Evolutionary conservation across 495 filamentous ascomycete species (phyloP).

Genomic region (Penicillium steckii): DNA sequence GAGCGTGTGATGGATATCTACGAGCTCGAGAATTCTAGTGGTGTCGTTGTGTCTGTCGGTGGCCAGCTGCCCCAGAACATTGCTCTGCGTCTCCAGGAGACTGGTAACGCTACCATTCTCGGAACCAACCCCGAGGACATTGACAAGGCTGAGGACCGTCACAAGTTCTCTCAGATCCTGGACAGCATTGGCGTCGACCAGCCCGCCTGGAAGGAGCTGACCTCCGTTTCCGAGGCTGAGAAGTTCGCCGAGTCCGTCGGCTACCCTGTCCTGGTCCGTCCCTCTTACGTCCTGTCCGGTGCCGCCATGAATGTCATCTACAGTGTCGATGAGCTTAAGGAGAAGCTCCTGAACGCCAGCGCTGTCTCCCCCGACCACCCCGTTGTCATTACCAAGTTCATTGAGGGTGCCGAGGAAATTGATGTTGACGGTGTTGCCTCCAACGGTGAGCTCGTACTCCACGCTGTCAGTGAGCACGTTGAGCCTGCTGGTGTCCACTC

Average conservation of each 20-base stretch:
- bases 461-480: slow-evolving; percentile 94
- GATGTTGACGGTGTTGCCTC: slow-evolving; percentile 95
- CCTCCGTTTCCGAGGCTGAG: slow-evolving; percentile 82
- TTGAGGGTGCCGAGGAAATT: slow-evolving; percentile 95
- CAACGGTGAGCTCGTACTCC: slow-evolving; percentile 79
- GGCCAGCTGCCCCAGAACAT: slow-evolving; percentile 98
- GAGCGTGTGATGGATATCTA: slow-evolving; percentile 99
- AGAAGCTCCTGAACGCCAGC: slow-evolving; percentile 82
- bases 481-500: slow-evolving; percentile 97
- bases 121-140: slow-evolving; percentile 93
- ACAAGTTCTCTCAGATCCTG: slow-evolving; percentile 97
- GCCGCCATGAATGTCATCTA: slow-evolving; percentile 98
- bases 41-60: slow-evolving; percentile 93
- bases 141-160: slow-evolving; percentile 93
- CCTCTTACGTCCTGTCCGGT: slow-evolving; percentile 93
- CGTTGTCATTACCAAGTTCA: slow-evolving; percentile 98
- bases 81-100: slow-evolving; percentile 90
- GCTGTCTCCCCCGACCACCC: slow-evolving; percentile 95
- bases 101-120: slow-evolving; percentile 81
- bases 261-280: slow-evolving; percentile 91
- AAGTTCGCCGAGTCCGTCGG: slow-evolving; percentile 78
- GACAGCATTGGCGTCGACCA: slow-evolving; percentile 96
- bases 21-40: slow-evolving; percentile 81
- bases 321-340: slow-evolving; percentile 79
- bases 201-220: slow-evolving; percentile 96